A percentile compares a stretch with the other conserved stretches of the same genome.
Evolutionary conservation across 371 early-diverging fungal species (phyloP).

Genomic region (Rhizopus delemar): DNA sequence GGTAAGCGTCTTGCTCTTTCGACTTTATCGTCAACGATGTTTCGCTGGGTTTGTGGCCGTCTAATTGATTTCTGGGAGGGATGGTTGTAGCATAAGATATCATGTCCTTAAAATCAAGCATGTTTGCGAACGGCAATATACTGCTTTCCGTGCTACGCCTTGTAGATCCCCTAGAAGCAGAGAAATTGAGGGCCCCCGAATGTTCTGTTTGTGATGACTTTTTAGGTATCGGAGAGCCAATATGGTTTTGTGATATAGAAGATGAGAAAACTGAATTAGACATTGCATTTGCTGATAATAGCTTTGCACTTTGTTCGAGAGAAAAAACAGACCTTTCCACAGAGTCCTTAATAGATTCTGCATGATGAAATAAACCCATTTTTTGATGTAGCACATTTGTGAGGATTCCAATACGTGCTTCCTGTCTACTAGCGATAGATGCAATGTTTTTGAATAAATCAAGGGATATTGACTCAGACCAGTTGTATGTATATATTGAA

Average conservation of each 20-base stretch:
- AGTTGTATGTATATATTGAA: conserved; percentile 72
- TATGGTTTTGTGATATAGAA: conserved; percentile 26
- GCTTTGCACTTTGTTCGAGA: background rate
- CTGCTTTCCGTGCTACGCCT: conserved; percentile 10
- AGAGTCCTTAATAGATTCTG: conserved; percentile 25
- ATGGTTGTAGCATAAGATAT: conserved; percentile 22
- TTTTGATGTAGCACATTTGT: conserved; percentile 69
- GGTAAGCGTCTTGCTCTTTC: conserved; percentile 22
- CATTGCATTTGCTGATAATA: conserved; percentile 1
- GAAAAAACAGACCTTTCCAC: conserved; percentile 22
- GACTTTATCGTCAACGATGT: conserved; percentile 3
- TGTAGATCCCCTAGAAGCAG: conserved; percentile 6
- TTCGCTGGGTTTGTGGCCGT: conserved; percentile 4
- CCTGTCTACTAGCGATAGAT: conserved; percentile 47
- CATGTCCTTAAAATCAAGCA: conserved; percentile 31
- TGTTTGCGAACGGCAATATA: conserved; percentile 12
- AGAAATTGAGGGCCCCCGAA: background rate
- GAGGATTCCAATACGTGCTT: conserved; percentile 54
- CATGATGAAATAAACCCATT: conserved; percentile 72
- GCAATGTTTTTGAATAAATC: conserved; percentile 54
- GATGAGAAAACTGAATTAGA: conserved; percentile 6
- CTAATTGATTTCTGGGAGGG: conserved; percentile 9
- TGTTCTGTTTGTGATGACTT: conserved; percentile 11
- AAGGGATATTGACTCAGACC: conserved; percentile 59
- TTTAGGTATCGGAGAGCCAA: conserved; percentile 27